Base-by-base conservation (phyloP, 2,329 filamentous ascomycete species). In the Penicillium sp. region DNA sequence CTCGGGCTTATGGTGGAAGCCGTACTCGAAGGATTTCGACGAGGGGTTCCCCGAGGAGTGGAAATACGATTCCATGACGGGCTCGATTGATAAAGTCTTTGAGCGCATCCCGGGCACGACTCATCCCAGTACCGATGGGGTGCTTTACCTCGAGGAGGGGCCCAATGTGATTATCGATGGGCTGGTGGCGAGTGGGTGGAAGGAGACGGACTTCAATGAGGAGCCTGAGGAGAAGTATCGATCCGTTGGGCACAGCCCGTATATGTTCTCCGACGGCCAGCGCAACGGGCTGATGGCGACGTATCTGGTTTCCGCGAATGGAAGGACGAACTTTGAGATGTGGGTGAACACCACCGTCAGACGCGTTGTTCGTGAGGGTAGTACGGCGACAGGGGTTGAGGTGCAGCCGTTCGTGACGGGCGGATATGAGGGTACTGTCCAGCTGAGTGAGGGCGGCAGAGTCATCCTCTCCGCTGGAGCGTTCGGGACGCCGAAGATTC, bases 11-110 rank as follows among this genome's bases (percentile, higher is more conserved):
- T 73, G 31, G 70, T 72, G 15, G 69, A 72, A 90, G 0, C 85
- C 88, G 63, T 81, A 84, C 5, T 52, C 50, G 3, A 73, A 79
- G 7, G 90, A 92, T 72, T 92, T 90, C 81, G 88, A 92, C 72
- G 83, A 85, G 72, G 90, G 90, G 73, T 93, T 91, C 79, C 90
- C 90, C 0, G 66, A 78, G 1, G 90, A 90, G 31, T 93, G 90
- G 90, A 88, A 90, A 75, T 82, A 86, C 19, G 72, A 78, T 6
- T 88, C 92, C 67, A 84, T 92, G 72, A 78, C 79, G 63, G 72
- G 78, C 26, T 85, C 90, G 1, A 85, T 88, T 6, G 76, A 84
- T 30, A 84, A 86, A 47, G 86, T 89, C 7, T 92, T 91, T 73
- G 78, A 81, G 41, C 84, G 89, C n/a, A 92, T 91, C 64, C 89